Percentiles rank a stretch among this genome's conserved stretches.
Conservation (phyloP, 805 yeast genomes). For the Scheffersomyces spartinae region DNA sequence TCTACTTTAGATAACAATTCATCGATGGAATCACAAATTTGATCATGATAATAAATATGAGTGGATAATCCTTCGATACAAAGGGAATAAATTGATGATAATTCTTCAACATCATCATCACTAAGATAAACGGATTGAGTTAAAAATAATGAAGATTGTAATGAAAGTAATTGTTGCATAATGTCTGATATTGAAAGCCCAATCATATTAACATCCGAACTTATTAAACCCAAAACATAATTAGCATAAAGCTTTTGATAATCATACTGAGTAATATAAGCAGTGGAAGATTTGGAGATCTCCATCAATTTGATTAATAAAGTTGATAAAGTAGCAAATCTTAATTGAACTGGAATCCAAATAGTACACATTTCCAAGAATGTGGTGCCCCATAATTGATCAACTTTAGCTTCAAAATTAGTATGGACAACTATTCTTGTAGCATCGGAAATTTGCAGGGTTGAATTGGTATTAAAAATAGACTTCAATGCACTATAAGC, state of each 20-base stretch:
- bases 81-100: constrained; percentile 33
- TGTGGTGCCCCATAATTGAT: constrained; percentile 38
- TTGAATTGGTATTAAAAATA: constrained; percentile 52
- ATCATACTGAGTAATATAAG: constrained; percentile 7
- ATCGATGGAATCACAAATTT: constrained; percentile 67
- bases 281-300: constrained; percentile 9
- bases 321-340: constrained; percentile 53
- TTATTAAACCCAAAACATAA: constrained; percentile 46
- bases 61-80: constrained; percentile 62
- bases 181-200: constrained; percentile 82
- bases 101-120: constrained; percentile 15
- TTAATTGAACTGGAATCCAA: constrained; percentile 71
- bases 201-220: constrained; percentile 71
- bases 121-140: constrained; percentile 10
- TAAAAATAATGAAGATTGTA: constrained; percentile 31
- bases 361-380: constrained; percentile 56
- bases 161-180: constrained; percentile 42
- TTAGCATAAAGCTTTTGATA: constrained; percentile 30
- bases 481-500: constrained; percentile 40
- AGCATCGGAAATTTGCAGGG: constrained; percentile 47
- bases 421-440: constrained; percentile 38
- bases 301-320: constrained; percentile 17
- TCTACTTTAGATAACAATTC: constrained; percentile 45
- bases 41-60: constrained; percentile 80
- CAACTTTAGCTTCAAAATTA: constrained; percentile 16